These are phyloP conservation scores for Teunomyces panamensis DNA, from an alignment of 805 yeast species.

Conservation along the genomic window DNA sequence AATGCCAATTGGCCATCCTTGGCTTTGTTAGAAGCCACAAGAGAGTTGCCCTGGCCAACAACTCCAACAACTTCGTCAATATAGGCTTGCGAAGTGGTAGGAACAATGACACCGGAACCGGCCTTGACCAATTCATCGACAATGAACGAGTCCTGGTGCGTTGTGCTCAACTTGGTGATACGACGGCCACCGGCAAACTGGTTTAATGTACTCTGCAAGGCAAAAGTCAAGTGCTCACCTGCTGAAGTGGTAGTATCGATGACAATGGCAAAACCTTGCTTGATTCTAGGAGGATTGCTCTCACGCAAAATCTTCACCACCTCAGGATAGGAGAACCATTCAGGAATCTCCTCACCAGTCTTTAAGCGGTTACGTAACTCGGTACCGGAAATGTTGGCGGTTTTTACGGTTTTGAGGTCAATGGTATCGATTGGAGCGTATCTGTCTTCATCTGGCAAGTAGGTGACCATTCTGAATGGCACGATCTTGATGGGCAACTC, in stretches of 20 bases:
- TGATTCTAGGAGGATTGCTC: constrained; percentile 85
- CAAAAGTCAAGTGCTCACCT: constrained; percentile 59
- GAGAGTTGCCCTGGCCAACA: constrained; percentile 54
- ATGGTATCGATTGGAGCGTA: constrained; percentile 94
- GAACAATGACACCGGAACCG: constrained; percentile 82
- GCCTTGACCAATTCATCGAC: constrained; percentile 77
- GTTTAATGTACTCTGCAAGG: constrained; percentile 85
- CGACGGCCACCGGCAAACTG: constrained; percentile 86
- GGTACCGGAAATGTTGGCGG: constrained; percentile 92
- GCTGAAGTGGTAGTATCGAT: constrained; percentile 52
- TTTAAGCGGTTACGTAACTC: constrained; percentile 85
- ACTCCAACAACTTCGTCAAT: constrained; percentile 57
- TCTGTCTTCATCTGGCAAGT: constrained; percentile 91
- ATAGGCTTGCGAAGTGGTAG: constrained; percentile 44
- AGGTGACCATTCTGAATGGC: constrained; percentile 96
- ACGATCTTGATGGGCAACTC: constrained; percentile 89
- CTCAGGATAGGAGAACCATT: constrained; percentile 96
- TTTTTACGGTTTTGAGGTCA: constrained; percentile 65
- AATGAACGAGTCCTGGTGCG: constrained; percentile 53
- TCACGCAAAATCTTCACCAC: constrained; percentile 89
- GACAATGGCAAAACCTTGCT: constrained; percentile 83
- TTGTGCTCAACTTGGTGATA: constrained; percentile 50
- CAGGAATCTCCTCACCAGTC: constrained; percentile 87
- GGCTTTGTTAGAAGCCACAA: constrained; percentile 28
- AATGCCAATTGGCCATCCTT: constrained; percentile 10